These are phyloP conservation scores for Knoxdaviesia capensis DNA, from an alignment of 2,329 filamentous ascomycete genomes.

Conservation along the genomic window DNA sequence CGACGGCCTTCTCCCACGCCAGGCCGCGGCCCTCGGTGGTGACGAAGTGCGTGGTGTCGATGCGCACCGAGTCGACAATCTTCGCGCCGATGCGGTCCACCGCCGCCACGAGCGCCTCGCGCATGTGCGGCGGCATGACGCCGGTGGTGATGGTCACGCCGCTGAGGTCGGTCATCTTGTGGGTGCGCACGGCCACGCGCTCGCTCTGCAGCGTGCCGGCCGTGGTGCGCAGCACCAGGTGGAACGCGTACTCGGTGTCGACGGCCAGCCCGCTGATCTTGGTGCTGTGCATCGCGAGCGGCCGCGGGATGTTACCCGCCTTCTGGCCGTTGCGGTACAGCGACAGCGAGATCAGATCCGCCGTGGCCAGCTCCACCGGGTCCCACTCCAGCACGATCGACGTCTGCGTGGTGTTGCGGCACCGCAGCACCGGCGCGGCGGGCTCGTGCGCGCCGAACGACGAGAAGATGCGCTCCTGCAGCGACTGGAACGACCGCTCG, in stretches of 20 bases:
- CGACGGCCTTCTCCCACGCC: conserved; percentile 87
- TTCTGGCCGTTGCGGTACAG: conserved; percentile 94
- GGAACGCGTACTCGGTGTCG: conserved; percentile 89
- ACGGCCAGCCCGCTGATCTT: conserved; percentile 95
- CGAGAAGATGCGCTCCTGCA: conserved; percentile 77
- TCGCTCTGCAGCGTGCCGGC: conserved; percentile 76
- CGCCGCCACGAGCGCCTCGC: conserved; percentile 53
- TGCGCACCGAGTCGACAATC: conserved; percentile 72
- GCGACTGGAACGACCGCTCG: conserved; percentile 54
- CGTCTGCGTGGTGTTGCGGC: conserved; percentile 96
- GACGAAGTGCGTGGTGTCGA: conserved; percentile 97
- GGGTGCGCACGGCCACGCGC: conserved; percentile 68
- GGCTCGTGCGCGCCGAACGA: conserved; percentile 73
- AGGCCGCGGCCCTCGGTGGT: conserved; percentile 82
- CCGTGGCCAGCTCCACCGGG: conserved; percentile 77
- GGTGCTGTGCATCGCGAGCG: conserved; percentile 73
- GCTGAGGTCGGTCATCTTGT: conserved; percentile 91
- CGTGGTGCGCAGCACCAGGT: conserved; percentile 74
- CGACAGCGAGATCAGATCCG: conserved; percentile 72
- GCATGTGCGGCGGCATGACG: conserved; percentile 52
- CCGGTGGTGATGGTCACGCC: conserved; percentile 91
- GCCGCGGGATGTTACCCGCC: conserved; percentile 81
- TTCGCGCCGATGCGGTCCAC: conserved; percentile 84
- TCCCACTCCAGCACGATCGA: conserved; percentile 97
- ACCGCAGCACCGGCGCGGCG: conserved; percentile 57